Conservation (phyloP, 2,329 filamentous ascomycete species). For the Ophidiomyces ophidiicola region DNA sequence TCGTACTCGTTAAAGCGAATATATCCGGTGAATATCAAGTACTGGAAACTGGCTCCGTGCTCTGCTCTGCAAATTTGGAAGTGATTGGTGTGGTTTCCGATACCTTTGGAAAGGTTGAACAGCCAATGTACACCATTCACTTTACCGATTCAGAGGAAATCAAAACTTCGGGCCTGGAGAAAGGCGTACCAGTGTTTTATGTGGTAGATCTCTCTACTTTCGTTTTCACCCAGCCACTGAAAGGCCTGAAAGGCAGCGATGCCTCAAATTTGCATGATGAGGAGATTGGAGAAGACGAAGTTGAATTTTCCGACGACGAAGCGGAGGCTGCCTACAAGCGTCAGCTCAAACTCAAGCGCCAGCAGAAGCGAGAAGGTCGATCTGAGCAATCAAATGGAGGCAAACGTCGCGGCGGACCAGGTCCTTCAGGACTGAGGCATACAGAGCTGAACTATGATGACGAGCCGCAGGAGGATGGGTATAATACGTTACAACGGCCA, state of each 20-base stretch:
- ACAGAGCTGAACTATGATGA: slow-evolving; percentile 55
- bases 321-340: slow-evolving; percentile 74
- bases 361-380: slow-evolving; percentile 41
- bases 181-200: slow-evolving; percentile 65
- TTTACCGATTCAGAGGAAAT: slow-evolving; percentile 61
- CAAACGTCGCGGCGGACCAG: slow-evolving; percentile 24
- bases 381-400: slow-evolving; percentile 31
- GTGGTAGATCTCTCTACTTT: slow-evolving; percentile 65
- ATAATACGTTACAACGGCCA: slow-evolving; percentile 59
- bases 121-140: slow-evolving; percentile 72
- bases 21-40: slow-evolving; percentile 72
- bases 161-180: slow-evolving; percentile 51
- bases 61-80: slow-evolving; percentile 63
- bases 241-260: slow-evolving; percentile 73
- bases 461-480: slow-evolving; percentile 41
- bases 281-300: slow-evolving; percentile 71
- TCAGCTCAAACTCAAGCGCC: slow-evolving; percentile 54
- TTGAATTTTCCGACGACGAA: slow-evolving; percentile 95
- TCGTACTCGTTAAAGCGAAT: slow-evolving; percentile 64
- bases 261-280: slow-evolving; percentile 93
- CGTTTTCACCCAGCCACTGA: slow-evolving; percentile 75
- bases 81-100: slow-evolving; percentile 76
- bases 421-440: slow-evolving; percentile 30
- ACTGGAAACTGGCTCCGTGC: slow-evolving; percentile 68
- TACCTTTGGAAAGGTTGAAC: slow-evolving; percentile 70